A percentile compares a stretch with the other conserved stretches of the same genome.
Conservation (phyloP, 306 rosid species). For the Parietaria judaica region DNA sequence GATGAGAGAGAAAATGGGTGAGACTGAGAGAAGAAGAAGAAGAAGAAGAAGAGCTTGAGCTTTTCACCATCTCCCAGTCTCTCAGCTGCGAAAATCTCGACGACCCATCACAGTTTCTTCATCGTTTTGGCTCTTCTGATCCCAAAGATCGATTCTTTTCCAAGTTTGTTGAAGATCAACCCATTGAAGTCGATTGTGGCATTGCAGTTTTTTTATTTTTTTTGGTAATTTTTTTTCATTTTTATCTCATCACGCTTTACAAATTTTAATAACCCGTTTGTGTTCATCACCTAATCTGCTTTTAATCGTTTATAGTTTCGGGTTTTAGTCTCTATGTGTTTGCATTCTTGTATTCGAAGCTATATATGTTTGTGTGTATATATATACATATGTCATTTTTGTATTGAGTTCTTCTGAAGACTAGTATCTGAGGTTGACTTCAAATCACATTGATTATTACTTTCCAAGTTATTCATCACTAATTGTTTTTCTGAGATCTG, state of each 20-base stretch:
- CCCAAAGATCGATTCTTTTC: slow-evolving; percentile 20
- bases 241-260: slow-evolving; percentile 19
- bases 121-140: slow-evolving; percentile 30
- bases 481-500: slow-evolving; percentile 8
- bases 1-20: slow-evolving; percentile 39
- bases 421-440: slow-evolving; percentile 5
- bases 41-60: slow-evolving; percentile 24
- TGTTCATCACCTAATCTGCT: neutral
- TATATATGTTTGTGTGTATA: neutral
- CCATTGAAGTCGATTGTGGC: slow-evolving; percentile 17
- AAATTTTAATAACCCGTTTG: slow-evolving; percentile 5
- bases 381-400: neutral
- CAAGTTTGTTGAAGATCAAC: slow-evolving; percentile 24
- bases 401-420: slow-evolving; percentile 2
- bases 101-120: slow-evolving; percentile 29
- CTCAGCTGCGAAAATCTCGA: slow-evolving; percentile 20
- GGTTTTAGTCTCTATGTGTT: slow-evolving; percentile 10
- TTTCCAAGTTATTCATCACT: slow-evolving; percentile 11
- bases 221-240: slow-evolving; percentile 32
- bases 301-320: slow-evolving; percentile 4
- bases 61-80: neutral
- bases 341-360: neutral
- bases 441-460: neutral
- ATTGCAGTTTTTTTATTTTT: slow-evolving; percentile 22
- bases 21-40: slow-evolving; percentile 19